Evolutionary conservation across 768 basidiomycete species (phyloP).

Genomic region (Brasilioporus rufonigricans): DNA sequence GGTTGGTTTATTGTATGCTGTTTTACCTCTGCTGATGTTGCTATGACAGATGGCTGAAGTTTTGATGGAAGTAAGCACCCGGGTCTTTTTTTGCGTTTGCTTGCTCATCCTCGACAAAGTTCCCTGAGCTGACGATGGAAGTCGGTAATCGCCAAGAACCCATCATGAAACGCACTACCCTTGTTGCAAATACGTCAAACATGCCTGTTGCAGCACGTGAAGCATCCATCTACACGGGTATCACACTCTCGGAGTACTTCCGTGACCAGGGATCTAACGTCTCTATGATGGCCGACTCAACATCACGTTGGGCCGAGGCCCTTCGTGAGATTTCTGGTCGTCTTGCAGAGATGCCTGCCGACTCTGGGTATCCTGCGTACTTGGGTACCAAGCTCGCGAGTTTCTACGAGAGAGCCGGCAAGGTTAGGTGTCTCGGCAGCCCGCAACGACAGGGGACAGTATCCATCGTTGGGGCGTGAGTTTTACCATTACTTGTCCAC

Average conservation of each 20-base stretch:
- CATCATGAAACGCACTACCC: conserved; percentile 99
- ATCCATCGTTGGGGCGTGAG: conserved; percentile 98
- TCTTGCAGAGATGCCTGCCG: conserved; percentile 99
- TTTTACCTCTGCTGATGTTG: conserved; percentile 32
- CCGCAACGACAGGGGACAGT: conserved; percentile 89
- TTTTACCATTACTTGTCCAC: conserved; percentile 19
- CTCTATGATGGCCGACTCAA: conserved; percentile 99
- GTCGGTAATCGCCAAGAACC: conserved; percentile 92
- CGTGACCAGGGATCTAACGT: conserved; percentile 98
- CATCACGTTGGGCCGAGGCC: conserved; percentile 98
- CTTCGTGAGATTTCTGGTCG: conserved; percentile 99
- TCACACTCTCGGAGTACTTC: conserved; percentile 99
- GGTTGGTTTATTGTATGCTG: conserved; percentile 42
- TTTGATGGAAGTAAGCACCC: conserved; percentile 79
- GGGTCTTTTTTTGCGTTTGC: not conserved
- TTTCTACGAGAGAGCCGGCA: conserved; percentile 99
- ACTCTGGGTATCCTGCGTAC: conserved; percentile 98
- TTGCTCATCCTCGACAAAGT: conserved; percentile 37
- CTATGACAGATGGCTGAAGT: conserved; percentile 90
- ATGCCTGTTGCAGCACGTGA: conserved; percentile 99
- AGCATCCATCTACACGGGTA: conserved; percentile 99
- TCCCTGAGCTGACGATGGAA: conserved; percentile 93
- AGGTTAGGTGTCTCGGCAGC: conserved; percentile 88
- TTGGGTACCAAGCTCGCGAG: conserved; percentile 92
- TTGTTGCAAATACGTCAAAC: conserved; percentile 99